These are phyloP conservation scores for Meyerozyma carpophila DNA, from an alignment of 1,139 yeast genomes.

Conservation along the genomic window DNA sequence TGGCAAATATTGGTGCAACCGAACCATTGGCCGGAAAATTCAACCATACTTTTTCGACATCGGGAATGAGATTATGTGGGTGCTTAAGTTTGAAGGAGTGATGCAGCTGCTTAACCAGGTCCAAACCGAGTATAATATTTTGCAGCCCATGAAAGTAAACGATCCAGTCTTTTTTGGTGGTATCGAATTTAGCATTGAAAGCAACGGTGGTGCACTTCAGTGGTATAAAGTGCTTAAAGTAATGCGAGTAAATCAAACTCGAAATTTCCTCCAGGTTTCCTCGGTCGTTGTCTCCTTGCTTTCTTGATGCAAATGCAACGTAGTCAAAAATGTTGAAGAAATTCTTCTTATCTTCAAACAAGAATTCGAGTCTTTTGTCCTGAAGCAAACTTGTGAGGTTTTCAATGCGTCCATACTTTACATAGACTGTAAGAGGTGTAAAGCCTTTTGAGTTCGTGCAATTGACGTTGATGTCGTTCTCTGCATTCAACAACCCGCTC, in stretches of 20 bases:
- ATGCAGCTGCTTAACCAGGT: constrained; percentile 33
- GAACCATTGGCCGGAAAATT: constrained; percentile 25
- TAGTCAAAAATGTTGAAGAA: constrained; percentile 43
- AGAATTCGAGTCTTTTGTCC: constrained; percentile 42
- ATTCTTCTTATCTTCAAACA: constrained; percentile 35
- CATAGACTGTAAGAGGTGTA: constrained; percentile 68
- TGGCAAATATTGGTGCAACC: constrained; percentile 29
- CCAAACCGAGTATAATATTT: constrained; percentile 21
- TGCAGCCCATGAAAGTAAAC: constrained; percentile 17
- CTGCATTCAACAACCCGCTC: constrained; percentile 28
- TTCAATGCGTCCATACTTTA: constrained; percentile 62
- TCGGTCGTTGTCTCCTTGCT: constrained; percentile 29
- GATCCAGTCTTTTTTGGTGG: constrained; percentile 29
- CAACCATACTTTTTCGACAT: constrained; percentile 29
- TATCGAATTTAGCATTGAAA: constrained; percentile 33
- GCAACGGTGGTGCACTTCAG: constrained; percentile 16
- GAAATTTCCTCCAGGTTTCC: constrained; percentile 33
- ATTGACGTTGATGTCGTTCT: constrained; percentile 47
- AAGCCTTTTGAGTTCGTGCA: constrained; percentile 52
- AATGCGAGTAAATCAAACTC: constrained; percentile 35
- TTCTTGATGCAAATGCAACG: constrained; percentile 23
- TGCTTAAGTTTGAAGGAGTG: constrained; percentile 27
- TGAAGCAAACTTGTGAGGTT: constrained; percentile 46
- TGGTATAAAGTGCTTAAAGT: constrained; percentile 24
- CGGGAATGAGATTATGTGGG: constrained; percentile 36